Evolutionary conservation across 2,329 filamentous ascomycete genomes (phyloP).

Genomic region (Claviceps digitariae): DNA sequence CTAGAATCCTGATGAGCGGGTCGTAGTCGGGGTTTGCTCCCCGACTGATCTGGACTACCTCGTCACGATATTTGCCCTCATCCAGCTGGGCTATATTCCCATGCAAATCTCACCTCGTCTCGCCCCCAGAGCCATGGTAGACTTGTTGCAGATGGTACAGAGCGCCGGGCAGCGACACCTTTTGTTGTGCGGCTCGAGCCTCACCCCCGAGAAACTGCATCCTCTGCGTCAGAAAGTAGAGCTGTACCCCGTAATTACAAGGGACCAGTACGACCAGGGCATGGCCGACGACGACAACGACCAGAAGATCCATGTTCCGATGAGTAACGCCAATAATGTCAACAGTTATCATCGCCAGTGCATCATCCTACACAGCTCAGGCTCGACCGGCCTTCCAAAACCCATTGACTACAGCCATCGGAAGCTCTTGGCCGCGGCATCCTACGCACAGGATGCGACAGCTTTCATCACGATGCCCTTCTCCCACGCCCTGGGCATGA

Average conservation of each 20-base stretch:
- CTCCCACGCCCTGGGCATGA: conserved; percentile 46
- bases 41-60: conserved; percentile 38
- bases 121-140: not conserved
- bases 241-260: not conserved
- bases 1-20: not conserved
- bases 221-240: not conserved
- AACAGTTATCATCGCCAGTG: not conserved
- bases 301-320: not conserved
- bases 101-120: conserved; percentile 1
- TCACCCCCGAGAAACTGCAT: not conserved
- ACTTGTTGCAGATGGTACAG: not conserved
- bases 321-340: not conserved
- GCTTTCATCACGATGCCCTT: conserved; percentile 43
- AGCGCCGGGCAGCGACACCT: not conserved
- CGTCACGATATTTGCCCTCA: conserved; percentile 2
- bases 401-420: conserved; percentile 45
- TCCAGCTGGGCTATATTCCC: not conserved
- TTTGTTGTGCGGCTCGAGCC: not conserved
- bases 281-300: not conserved
- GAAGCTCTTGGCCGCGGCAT: conserved; percentile 34
- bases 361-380: conserved; percentile 13
- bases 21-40: conserved; percentile 29
- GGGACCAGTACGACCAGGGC: not conserved
- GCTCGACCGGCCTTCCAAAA: conserved; percentile 50
- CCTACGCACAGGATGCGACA: conserved; percentile 23